Percentiles rank a stretch among this genome's conserved stretches.
Conservation (phyloP, 2,329 filamentous ascomycete genomes). For the Trichoderma afroharzianum region DNA sequence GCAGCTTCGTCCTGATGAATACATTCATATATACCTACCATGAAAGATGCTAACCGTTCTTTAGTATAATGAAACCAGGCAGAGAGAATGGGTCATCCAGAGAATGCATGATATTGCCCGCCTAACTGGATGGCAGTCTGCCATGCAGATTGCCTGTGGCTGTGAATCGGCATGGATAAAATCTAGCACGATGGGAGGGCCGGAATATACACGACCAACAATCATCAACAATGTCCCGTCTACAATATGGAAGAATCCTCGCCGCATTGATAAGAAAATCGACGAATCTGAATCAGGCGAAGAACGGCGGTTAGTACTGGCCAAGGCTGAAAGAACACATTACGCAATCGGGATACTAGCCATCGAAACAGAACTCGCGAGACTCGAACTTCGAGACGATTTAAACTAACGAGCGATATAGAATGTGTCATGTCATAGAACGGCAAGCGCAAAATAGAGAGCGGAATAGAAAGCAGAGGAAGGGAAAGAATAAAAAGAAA, state of each 20-base stretch:
- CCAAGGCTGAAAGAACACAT: constrained; percentile 59
- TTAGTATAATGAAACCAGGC: constrained; percentile 66
- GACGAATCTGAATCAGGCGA: constrained; percentile 42
- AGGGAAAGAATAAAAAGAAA: not conserved
- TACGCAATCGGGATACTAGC: constrained; percentile 77
- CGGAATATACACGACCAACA: constrained; percentile 60
- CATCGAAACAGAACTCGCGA: constrained; percentile 71
- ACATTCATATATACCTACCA: not conserved
- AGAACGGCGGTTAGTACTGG: constrained; percentile 53
- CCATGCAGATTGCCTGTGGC: constrained; percentile 73
- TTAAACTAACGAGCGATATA: constrained; percentile 5
- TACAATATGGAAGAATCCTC: constrained; percentile 47
- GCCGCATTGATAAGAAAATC: constrained; percentile 51
- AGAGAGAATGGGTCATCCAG: constrained; percentile 74
- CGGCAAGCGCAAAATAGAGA: not conserved
- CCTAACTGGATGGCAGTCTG: constrained; percentile 83
- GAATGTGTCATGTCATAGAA: constrained; percentile 1
- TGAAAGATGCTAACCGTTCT: constrained; percentile 18
- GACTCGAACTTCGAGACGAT: constrained; percentile 46
- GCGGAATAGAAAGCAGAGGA: not conserved
- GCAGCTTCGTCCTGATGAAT: not conserved
- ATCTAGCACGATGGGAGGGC: constrained; percentile 68
- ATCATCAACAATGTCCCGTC: constrained; percentile 35
- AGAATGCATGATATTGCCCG: constrained; percentile 72
- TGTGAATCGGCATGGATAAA: constrained; percentile 84